Conservation (phyloP, 345 rosid species). For the Populus alba region DNA sequence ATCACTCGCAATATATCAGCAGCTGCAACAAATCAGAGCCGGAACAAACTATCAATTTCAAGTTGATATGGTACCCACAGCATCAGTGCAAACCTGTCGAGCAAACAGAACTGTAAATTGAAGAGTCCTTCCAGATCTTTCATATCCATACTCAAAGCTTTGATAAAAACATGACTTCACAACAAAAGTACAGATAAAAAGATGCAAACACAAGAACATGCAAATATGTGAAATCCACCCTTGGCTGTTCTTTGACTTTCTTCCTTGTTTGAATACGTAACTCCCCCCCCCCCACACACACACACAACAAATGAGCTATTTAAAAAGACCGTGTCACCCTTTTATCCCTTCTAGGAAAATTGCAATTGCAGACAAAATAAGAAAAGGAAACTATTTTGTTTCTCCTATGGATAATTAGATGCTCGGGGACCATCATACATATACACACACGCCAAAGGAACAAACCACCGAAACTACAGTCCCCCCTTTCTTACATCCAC, state of each 20-base stretch:
- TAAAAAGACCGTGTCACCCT: not conserved
- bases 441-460: not conserved
- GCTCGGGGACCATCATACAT: not conserved
- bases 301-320: not conserved
- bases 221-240: not conserved
- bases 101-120: not conserved
- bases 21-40: not conserved
- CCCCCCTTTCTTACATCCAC: not conserved
- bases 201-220: not conserved
- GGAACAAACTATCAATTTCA: slow-evolving; percentile 2
- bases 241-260: not conserved
- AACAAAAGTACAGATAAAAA: not conserved
- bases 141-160: not conserved
- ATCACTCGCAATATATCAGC: not conserved
- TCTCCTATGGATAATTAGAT: not conserved
- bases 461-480: not conserved
- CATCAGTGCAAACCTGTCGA: slow-evolving; percentile 10
- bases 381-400: not conserved
- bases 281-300: too few species aligned
- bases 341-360: not conserved
- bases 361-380: not conserved
- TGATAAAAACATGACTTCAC: not conserved
- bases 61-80: not conserved
- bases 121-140: not conserved
- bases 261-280: not conserved